phyloP scores from a whole-genome alignment of 768 basidiomycete genomes.

The Gloeophyllum trabeum region DNA sequence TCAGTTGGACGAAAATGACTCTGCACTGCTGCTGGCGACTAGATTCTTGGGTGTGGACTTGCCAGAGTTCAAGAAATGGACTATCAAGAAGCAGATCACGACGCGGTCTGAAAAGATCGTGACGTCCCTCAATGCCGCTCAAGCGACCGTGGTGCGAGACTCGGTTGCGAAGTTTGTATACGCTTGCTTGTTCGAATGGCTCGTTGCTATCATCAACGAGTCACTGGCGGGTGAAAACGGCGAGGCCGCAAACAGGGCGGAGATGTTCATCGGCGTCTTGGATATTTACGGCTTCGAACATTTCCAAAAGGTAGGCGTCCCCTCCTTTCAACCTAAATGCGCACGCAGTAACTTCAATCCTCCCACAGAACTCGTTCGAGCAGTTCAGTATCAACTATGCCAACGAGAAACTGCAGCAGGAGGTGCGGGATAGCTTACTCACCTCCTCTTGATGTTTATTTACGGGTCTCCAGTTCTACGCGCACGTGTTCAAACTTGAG shows the following conservation, averaged over 20 bases:
- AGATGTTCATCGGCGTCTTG: conserved; percentile 98
- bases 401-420: conserved; percentile 96
- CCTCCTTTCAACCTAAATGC: background rate
- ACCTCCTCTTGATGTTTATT: background rate
- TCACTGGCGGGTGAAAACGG: conserved; percentile 93
- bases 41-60: conserved; percentile 84
- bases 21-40: conserved; percentile 70
- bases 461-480: conserved; percentile 66
- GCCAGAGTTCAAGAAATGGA: conserved; percentile 98
- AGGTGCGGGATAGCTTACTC: conserved; percentile 37
- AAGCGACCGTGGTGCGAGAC: conserved; percentile 90
- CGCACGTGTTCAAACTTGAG: conserved; percentile 97
- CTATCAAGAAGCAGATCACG: conserved; percentile 92
- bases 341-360: background rate
- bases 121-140: conserved; percentile 71
- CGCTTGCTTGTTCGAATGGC: conserved; percentile 97
- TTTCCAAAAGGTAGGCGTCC: conserved; percentile 69
- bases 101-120: conserved; percentile 95
- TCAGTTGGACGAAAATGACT: conserved; percentile 71
- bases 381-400: conserved; percentile 99
- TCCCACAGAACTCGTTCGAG: conserved; percentile 71
- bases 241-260: conserved; percentile 78
- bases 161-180: conserved; percentile 98
- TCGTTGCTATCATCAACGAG: conserved; percentile 95
- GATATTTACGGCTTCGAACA: conserved; percentile 98